Conservation (phyloP, 345 rosid species). For the Lepidium sativum region DNA sequence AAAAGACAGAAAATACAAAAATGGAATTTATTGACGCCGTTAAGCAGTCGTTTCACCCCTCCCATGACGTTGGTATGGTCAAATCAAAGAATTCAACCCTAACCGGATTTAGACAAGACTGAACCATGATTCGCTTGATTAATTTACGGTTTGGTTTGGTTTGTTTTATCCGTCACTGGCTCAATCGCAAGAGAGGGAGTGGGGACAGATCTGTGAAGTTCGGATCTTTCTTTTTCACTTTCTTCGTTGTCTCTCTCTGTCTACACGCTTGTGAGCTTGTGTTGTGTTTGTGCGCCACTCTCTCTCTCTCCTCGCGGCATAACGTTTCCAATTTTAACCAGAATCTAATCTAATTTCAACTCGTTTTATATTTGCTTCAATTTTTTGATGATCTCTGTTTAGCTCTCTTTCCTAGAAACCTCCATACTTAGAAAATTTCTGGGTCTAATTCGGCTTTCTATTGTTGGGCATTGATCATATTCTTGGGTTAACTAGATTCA, state of each 20-base stretch:
- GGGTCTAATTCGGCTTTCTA: conserved; percentile 13
- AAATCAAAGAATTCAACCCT: background rate
- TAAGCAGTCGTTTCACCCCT: background rate
- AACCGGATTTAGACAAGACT: background rate
- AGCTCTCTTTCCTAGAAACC: background rate
- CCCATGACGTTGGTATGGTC: background rate
- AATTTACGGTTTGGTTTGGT: background rate
- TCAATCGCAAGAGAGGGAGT: background rate
- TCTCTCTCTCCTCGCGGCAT: background rate
- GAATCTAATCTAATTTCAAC: conserved; percentile 9
- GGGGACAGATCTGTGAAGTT: conserved; percentile 26
- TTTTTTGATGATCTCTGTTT: background rate
- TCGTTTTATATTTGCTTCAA: background rate
- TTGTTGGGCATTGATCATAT: conserved; percentile 24
- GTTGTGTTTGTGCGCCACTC: conserved; percentile 7
- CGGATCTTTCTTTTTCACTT: conserved; percentile 26
- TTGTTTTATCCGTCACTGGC: background rate
- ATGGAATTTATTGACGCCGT: conserved; percentile 1
- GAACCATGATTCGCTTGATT: conserved; percentile 7
- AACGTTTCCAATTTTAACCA: background rate
- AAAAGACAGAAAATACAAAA: background rate
- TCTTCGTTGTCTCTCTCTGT: conserved; percentile 27
- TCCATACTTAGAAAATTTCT: background rate
- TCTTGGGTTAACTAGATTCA: background rate
- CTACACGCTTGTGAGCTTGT: conserved; percentile 23